These are phyloP conservation scores for Bassia scoparia DNA, from an alignment of 148 eudicot genomes.

Conservation along the genomic window DNA sequence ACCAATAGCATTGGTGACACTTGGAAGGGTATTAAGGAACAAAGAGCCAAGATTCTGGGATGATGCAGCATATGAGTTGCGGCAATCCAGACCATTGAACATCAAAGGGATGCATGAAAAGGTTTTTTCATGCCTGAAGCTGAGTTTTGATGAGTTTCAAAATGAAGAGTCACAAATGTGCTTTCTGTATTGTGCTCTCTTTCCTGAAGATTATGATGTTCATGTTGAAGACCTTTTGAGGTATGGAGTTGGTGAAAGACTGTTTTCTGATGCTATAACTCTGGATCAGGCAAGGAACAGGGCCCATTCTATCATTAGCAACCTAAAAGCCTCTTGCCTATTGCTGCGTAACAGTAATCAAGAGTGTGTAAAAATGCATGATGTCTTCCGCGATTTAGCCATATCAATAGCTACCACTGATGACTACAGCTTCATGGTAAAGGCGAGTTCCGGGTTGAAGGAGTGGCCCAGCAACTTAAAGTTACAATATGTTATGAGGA, in stretches of 20 bases:
- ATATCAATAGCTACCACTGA: constrained; percentile 35
- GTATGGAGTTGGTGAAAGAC: constrained; percentile 34
- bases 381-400: constrained; percentile 43
- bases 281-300: constrained; percentile 36
- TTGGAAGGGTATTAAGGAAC: constrained; percentile 31
- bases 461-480: constrained; percentile 27
- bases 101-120: constrained; percentile 36
- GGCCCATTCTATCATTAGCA: constrained; percentile 30
- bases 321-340: constrained; percentile 35
- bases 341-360: constrained; percentile 20
- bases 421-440: constrained; percentile 30
- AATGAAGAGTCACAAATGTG: constrained; percentile 29
- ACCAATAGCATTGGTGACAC: constrained; percentile 48
- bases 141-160: constrained; percentile 37
- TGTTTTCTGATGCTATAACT: constrained; percentile 32
- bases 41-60: constrained; percentile 32
- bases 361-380: constrained; percentile 40
- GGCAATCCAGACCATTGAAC: constrained; percentile 24
- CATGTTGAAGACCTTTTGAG: constrained; percentile 36
- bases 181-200: constrained; percentile 38
- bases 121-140: constrained; percentile 31
- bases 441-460: constrained; percentile 22
- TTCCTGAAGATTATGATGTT: constrained; percentile 45
- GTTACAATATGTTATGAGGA: constrained; percentile 30
- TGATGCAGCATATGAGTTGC: constrained; percentile 36